A percentile compares a stretch with the other conserved stretches of the same genome.
Conservation (phyloP, 2,329 filamentous ascomycete species). For the Ophiocordyceps camponoti-floridani region DNA sequence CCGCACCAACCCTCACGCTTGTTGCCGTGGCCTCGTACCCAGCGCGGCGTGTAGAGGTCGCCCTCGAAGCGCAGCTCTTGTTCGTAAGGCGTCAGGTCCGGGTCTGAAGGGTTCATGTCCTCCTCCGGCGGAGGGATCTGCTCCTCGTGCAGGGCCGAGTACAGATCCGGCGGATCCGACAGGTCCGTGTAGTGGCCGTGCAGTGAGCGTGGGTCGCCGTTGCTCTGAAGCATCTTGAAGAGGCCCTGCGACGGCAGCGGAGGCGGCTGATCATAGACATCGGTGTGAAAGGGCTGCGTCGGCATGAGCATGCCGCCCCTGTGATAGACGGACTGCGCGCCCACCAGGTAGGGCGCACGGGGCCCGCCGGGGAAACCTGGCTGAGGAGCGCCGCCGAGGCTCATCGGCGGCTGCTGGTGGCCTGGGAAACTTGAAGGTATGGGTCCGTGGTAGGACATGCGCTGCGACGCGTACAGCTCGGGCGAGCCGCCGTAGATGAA, state of each 20-base stretch:
- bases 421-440: constrained; percentile 16
- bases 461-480: constrained; percentile 39
- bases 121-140: constrained; percentile 57
- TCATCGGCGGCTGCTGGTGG: constrained; percentile 27
- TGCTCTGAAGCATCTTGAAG: constrained; percentile 59
- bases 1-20: constrained; percentile 84
- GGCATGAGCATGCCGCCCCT: constrained; percentile 22
- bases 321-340: constrained; percentile 29
- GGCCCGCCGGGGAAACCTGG: constrained; percentile 36
- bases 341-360: constrained; percentile 36
- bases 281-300: constrained; percentile 30
- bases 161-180: constrained; percentile 60
- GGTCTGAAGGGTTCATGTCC: constrained; percentile 65
- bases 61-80: constrained; percentile 64
- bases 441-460: constrained; percentile 27
- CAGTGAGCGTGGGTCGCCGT: constrained; percentile 48
- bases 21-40: constrained; percentile 73
- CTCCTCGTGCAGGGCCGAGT: constrained; percentile 56
- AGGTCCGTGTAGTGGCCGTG: constrained; percentile 56
- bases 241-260: constrained; percentile 52
- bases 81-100: constrained; percentile 59
- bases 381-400: constrained; percentile 35
- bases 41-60: constrained; percentile 67
- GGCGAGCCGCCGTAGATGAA: constrained; percentile 44
- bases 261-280: constrained; percentile 39